Evolutionary conservation across 208 protist genomes (phyloP), one percentile per base, ranked within the genome.

Genomic region (Leishmania turanica): DNA sequence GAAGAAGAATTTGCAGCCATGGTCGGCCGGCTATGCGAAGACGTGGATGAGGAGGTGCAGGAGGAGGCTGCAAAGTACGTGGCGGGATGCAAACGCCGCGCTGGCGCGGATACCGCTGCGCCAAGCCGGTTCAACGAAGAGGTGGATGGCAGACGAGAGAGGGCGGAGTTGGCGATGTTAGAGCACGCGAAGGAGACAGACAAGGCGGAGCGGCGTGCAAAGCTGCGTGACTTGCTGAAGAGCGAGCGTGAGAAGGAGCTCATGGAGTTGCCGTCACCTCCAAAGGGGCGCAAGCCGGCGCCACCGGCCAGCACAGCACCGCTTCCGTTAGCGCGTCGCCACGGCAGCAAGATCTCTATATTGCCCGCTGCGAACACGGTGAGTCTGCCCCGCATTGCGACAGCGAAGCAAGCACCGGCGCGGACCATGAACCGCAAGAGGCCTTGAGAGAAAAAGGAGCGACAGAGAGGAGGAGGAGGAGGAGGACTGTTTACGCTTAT

Each of bases 171-270:
- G 66, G 74, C 85, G 7, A 89, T 98, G 85, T 78, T 98, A 13
- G 93, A 98, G 72, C 78, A 92, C 53, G 93, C 95, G 6, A 98
- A 98, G 84, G 95, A 98, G 75, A 92, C 82, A 8, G 95, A 98
- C 77, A 98, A 97, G 84, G 92, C 91, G 1, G 93, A 96, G 78
- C 89, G 95, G 31, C 91, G 95, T 11, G 89, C 93, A 15, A 98
- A 98, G 74, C 87, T 98, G 68, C 92, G 92, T 19, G 93, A 98
- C 65, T 76, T 98, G 83, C 84, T 98, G 17, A 96, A 96, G 82
- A 89, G 81, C 49, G 93, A 97, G 65, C 86, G 91, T 13, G 93
- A 98, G 62, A 93, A 88, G 84, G 93, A 96, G 31, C 77, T 88
- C 49, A 78, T 88, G 8, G 93, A 95, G 64, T 40, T 88, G 11